These are phyloP conservation scores for Fusarium transvaalense DNA, from an alignment of 2,329 filamentous ascomycete genomes.

Conservation along the genomic window DNA sequence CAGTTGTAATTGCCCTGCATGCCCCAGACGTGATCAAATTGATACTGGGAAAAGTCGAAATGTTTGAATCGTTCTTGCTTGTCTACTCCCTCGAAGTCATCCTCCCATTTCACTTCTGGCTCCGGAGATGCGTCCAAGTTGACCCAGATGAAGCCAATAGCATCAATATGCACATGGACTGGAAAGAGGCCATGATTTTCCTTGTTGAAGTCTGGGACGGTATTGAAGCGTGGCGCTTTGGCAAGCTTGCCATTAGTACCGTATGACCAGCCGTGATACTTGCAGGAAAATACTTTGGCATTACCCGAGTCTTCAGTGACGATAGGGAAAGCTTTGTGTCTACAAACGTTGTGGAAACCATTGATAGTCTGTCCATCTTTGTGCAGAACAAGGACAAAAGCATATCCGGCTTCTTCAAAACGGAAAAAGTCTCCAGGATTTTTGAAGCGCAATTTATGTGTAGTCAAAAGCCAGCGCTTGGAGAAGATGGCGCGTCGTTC, in stretches of 20 bases:
- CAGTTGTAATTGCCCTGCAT: conserved; percentile 69
- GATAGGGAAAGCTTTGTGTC: conserved; percentile 70
- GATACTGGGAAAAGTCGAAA: conserved; percentile 64
- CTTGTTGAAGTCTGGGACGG: conserved; percentile 66
- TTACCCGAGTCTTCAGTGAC: conserved; percentile 63
- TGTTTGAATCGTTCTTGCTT: conserved; percentile 58
- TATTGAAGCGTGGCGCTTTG: conserved; percentile 71
- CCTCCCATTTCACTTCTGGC: conserved; percentile 59
- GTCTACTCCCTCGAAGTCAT: conserved; percentile 63
- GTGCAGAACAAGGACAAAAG: conserved; percentile 61
- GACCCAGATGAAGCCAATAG: conserved; percentile 67
- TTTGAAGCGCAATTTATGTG: conserved; percentile 1
- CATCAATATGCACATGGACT: conserved; percentile 65
- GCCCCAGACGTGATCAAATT: conserved; percentile 68
- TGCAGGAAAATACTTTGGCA: conserved; percentile 67
- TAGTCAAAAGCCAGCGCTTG: too few species aligned
- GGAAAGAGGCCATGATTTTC: conserved; percentile 65
- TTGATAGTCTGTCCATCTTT: conserved; percentile 63
- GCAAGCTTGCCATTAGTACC: conserved; percentile 67
- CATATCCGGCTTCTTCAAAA: conserved; percentile 66
- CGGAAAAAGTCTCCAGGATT: conserved; percentile 51
- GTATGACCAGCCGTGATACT: conserved; percentile 74
- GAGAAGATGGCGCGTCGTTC: too few species aligned
- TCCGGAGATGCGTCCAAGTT: conserved; percentile 61
- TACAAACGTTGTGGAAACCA: conserved; percentile 72